Conservation (phyloP, 805 yeast species). For the Saturnispora kantuleensis region DNA sequence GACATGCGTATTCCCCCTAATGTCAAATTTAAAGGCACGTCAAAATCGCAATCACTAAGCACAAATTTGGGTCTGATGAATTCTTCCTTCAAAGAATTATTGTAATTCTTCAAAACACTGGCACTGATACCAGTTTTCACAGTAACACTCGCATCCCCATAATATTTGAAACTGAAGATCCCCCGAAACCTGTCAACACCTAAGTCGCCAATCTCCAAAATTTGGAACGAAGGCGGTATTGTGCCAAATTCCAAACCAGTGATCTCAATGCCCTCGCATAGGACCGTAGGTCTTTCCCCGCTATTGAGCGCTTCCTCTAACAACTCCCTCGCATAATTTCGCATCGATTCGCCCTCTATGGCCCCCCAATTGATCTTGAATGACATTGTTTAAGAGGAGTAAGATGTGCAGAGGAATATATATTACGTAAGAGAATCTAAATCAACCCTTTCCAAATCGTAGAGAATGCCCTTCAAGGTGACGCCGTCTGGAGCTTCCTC, state of each 20-base stretch:
- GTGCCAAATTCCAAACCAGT: constrained; percentile 66
- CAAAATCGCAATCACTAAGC: constrained; percentile 56
- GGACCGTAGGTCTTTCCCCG: constrained; percentile 59
- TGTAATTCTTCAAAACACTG: constrained; percentile 65
- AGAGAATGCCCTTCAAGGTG: background rate
- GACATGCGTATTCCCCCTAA: constrained; percentile 61
- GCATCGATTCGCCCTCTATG: constrained; percentile 53
- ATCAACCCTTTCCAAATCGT: constrained; percentile 5
- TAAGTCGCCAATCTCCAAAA: constrained; percentile 73
- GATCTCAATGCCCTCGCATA: constrained; percentile 60
- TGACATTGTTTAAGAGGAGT: constrained; percentile 39
- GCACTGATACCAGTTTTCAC: constrained; percentile 77
- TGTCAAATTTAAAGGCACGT: constrained; percentile 69
- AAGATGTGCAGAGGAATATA: background rate
- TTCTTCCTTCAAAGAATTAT: constrained; percentile 23
- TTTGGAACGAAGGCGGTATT: constrained; percentile 65
- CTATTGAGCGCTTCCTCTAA: constrained; percentile 66
- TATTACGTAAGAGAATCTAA: constrained; percentile 3
- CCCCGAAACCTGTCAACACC: constrained; percentile 72
- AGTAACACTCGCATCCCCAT: constrained; percentile 68
- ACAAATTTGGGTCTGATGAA: constrained; percentile 63
- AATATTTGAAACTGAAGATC: constrained; percentile 65
- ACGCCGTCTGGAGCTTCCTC: background rate
- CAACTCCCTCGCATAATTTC: constrained; percentile 52
- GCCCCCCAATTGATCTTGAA: constrained; percentile 73